Evolutionary conservation across 1,139 yeast species (phyloP).

Genomic region (Debaryomyces subglobosus): DNA sequence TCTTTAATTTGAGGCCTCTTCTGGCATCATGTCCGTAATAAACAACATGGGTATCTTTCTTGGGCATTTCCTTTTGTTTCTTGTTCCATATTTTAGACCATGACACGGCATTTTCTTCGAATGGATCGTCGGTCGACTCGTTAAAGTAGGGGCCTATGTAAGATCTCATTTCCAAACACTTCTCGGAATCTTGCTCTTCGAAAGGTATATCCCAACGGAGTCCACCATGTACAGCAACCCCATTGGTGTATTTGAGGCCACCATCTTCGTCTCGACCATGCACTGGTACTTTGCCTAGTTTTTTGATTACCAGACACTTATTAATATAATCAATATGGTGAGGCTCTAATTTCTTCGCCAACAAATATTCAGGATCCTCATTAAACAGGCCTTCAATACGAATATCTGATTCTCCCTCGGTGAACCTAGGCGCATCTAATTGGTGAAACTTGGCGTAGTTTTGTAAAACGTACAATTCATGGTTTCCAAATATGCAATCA

Average conservation of each 20-base stretch:
- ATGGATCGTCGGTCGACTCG: constrained; percentile 55
- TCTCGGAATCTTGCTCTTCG: constrained; percentile 62
- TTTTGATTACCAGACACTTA: constrained; percentile 64
- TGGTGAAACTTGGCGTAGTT: constrained; percentile 64
- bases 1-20: constrained; percentile 66
- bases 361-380: constrained; percentile 58
- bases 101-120: constrained; percentile 50
- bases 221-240: constrained; percentile 82
- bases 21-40: constrained; percentile 91
- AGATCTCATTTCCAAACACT: constrained; percentile 64
- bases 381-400: constrained; percentile 30
- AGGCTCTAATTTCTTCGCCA: constrained; percentile 63
- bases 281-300: constrained; percentile 62
- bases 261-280: constrained; percentile 28
- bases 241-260: constrained; percentile 36
- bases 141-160: constrained; percentile 59
- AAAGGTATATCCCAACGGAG: constrained; percentile 62
- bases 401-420: constrained; percentile 5
- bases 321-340: constrained; percentile 62
- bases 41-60: constrained; percentile 46
- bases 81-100: constrained; percentile 71
- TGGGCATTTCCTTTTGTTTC: constrained; percentile 40
- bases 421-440: constrained; percentile 36
- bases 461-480: constrained; percentile 69
- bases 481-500: constrained; percentile 85